Conservation (phyloP, 169 alveolate genomes). For the Cryptosporidium bovis region DNA sequence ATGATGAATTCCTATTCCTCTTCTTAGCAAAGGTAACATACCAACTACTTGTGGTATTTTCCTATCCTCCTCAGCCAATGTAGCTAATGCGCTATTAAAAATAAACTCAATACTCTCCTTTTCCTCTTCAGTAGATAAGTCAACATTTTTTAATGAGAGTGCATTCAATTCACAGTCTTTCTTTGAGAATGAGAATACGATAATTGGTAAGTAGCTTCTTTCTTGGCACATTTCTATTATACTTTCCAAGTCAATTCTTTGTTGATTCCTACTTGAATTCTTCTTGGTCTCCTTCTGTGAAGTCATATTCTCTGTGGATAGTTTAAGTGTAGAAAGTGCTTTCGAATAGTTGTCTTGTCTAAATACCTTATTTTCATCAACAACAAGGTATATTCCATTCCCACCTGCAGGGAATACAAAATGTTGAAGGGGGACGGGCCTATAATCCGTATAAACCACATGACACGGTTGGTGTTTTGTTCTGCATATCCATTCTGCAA, state of each 20-base stretch:
- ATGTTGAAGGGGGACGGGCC: conserved; percentile 99
- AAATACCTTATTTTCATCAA: conserved; percentile 94
- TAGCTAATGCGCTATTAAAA: conserved; percentile 95
- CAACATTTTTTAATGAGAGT: conserved; percentile 85
- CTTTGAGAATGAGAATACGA: conserved; percentile 97
- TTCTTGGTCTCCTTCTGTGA: conserved; percentile 70
- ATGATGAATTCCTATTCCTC: conserved; percentile 98
- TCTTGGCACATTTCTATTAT: conserved; percentile 93
- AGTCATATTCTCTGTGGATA: conserved; percentile 45
- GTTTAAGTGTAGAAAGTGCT: conserved; percentile 73
- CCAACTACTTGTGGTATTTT: conserved; percentile 92
- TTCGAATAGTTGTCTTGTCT: conserved; percentile 80
- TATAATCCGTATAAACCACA: conserved; percentile 96
- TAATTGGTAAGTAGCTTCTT: conserved; percentile 93
- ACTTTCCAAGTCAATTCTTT: conserved; percentile 89
- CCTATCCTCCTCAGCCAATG: conserved; percentile 96
- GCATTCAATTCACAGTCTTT: conserved; percentile 97
- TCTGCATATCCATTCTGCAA: conserved; percentile 99
- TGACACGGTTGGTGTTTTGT: conserved; percentile 97
- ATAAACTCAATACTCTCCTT: conserved; percentile 92
- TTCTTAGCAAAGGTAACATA: conserved; percentile 90
- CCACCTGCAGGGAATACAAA: conserved; percentile 95
- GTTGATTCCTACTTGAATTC: conserved; percentile 39
- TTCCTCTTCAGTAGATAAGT: conserved; percentile 87
- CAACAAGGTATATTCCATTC: conserved; percentile 93